Conservation (phyloP, 1,284 basidiomycete species). For the Sporisorium graminicola region DNA sequence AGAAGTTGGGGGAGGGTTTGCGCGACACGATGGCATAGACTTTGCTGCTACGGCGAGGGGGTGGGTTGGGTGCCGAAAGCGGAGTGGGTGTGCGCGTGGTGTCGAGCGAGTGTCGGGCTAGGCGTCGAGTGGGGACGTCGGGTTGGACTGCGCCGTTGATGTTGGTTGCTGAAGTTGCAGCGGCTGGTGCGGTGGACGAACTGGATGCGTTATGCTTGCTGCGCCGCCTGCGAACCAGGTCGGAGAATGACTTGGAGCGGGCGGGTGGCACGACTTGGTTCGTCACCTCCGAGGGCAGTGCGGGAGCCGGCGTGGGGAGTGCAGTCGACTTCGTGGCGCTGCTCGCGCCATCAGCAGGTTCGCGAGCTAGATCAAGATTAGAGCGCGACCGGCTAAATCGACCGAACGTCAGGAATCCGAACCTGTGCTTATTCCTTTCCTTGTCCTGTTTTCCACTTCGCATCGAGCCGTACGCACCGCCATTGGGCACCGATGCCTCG, state of each 20-base stretch:
- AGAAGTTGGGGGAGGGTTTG: not conserved
- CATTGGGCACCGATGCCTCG: not conserved
- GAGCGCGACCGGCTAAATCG: slow-evolving; percentile 13
- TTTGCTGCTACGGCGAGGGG: slow-evolving; percentile 30
- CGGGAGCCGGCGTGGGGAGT: slow-evolving; percentile 1
- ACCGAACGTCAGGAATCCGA: slow-evolving; percentile 13
- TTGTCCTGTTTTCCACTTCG: not conserved
- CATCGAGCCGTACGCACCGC: not conserved
- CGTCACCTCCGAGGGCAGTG: not conserved
- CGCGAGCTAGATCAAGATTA: not conserved
- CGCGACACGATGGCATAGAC: slow-evolving; percentile 10
- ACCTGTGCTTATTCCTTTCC: not conserved
- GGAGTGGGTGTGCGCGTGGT: not conserved
- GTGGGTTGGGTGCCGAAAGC: slow-evolving; percentile 11
- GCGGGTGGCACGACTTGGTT: not conserved
- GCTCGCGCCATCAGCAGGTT: not conserved
- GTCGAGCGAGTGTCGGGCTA: slow-evolving; percentile 15
- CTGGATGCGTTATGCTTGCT: slow-evolving; percentile 14
- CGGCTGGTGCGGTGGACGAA: no score
- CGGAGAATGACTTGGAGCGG: slow-evolving; percentile 15
- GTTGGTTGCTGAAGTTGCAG: no score
- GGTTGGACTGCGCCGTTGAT: no score
- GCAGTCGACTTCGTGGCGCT: not conserved
- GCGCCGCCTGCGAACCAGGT: slow-evolving; percentile 19
- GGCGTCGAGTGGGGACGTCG: not conserved